Percentiles rank a stretch among this genome's conserved stretches.
These are phyloP conservation scores for Paraurostyla sp. DNA, from an alignment of 73 alveolate species.

Conservation along the genomic window DNA sequence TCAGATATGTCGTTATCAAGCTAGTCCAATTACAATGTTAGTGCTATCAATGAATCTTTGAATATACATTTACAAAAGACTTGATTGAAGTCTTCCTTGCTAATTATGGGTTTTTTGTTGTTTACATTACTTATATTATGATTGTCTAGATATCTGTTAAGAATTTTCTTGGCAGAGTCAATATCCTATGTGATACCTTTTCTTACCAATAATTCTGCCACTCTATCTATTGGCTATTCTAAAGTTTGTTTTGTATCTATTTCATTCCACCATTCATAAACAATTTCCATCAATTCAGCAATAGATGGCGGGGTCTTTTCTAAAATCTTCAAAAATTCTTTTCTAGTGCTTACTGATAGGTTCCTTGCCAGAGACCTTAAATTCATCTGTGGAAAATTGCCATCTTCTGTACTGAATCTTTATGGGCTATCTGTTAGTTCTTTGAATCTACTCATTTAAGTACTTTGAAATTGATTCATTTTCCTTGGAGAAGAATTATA, in stretches of 20 bases:
- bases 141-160: conserved; percentile 14
- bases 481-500: not conserved
- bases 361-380: not conserved
- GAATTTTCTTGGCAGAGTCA: conserved; percentile 48
- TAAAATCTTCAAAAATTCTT: not conserved
- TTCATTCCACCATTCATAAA: conserved; percentile 42
- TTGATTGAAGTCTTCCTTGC: conserved; percentile 49
- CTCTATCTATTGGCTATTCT: conserved; percentile 11
- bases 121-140: no score
- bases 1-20: not conserved
- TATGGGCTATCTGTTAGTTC: no score
- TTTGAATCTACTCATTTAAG: no score
- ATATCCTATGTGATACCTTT: conserved; percentile 43
- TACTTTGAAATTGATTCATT: not conserved
- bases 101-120: not conserved
- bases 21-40: not conserved
- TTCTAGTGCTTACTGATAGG: conserved; percentile 2
- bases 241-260: conserved; percentile 19
- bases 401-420: no score
- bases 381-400: not conserved
- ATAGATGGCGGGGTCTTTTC: conserved; percentile 26
- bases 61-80: conserved; percentile 48
- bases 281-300: conserved; percentile 48
- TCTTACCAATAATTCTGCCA: conserved; percentile 39
- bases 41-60: conserved; percentile 45